Evolutionary conservation across 371 early-diverging fungal genomes (phyloP).

Genomic region (Mucor lusitanicus): DNA sequence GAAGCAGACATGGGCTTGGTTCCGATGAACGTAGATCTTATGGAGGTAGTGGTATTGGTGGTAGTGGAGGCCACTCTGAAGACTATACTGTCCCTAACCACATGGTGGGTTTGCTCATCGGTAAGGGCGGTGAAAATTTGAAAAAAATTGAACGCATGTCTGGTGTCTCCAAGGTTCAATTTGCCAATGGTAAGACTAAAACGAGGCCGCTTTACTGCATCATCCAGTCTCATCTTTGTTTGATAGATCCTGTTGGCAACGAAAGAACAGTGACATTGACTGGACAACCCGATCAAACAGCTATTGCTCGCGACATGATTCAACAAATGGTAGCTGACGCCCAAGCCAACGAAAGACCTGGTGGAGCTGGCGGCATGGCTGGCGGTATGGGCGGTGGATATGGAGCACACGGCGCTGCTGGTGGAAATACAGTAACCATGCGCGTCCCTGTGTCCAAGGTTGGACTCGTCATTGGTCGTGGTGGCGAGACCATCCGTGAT

Average conservation of each 20-base stretch:
- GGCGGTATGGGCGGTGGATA: conserved; percentile 1
- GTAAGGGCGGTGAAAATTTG: conserved; percentile 81
- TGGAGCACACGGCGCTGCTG: conserved; percentile 20
- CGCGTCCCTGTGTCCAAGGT: conserved; percentile 73
- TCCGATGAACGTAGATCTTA: conserved; percentile 42
- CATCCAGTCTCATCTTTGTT: neutral
- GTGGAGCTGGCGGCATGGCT: conserved; percentile 16
- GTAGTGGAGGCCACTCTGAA: conserved; percentile 17
- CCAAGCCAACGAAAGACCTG: conserved; percentile 29
- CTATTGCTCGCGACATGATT: conserved; percentile 66
- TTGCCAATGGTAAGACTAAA: conserved; percentile 54
- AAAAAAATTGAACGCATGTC: conserved; percentile 76
- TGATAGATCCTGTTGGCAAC: conserved; percentile 40
- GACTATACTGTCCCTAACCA: conserved; percentile 66
- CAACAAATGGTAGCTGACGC: conserved; percentile 52
- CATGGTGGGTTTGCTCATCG: conserved; percentile 86
- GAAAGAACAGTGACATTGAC: conserved; percentile 68
- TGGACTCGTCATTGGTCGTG: conserved; percentile 88
- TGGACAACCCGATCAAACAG: conserved; percentile 65
- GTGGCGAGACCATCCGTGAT: conserved; percentile 88
- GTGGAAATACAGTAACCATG: conserved; percentile 45
- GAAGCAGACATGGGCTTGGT: conserved; percentile 59
- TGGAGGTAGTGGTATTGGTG: neutral
- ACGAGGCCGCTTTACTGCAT: neutral
- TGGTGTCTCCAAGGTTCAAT: conserved; percentile 69